Conservation (phyloP, 495 filamentous ascomycete genomes). For the Aspergillus diversus region DNA sequence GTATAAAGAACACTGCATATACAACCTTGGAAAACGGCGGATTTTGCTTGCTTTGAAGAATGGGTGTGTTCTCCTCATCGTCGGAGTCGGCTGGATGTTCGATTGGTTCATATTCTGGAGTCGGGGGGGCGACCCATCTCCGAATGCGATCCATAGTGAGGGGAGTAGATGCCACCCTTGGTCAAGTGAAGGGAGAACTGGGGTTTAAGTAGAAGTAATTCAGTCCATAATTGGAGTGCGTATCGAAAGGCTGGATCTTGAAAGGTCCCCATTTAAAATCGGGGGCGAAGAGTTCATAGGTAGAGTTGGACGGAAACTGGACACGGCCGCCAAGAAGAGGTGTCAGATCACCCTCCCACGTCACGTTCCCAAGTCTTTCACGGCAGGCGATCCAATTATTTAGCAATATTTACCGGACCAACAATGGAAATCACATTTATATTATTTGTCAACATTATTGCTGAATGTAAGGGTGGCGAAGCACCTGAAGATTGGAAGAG, state of each 20-base stretch:
- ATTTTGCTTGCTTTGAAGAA: constrained; percentile 14
- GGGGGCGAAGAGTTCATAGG: background rate
- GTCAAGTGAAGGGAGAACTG: background rate
- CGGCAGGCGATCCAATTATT: too few species aligned
- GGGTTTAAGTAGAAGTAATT: background rate
- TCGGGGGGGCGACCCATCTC: constrained; percentile 47
- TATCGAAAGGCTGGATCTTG: background rate
- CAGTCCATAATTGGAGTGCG: constrained; percentile 16
- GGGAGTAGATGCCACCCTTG: background rate
- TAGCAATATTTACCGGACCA: too few species aligned
- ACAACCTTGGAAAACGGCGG: constrained; percentile 73
- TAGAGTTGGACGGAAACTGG: background rate
- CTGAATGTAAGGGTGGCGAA: too few species aligned
- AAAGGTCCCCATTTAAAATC: background rate
- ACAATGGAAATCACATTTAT: too few species aligned
- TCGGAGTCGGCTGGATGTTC: constrained; percentile 45
- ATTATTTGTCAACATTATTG: too few species aligned
- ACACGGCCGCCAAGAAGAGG: constrained; percentile 2
- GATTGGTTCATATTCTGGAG: constrained; percentile 60
- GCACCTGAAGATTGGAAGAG: too few species aligned
- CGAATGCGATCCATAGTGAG: constrained; percentile 51
- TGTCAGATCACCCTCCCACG: background rate
- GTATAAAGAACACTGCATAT: constrained; percentile 82
- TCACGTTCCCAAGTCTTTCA: constrained; percentile 17
- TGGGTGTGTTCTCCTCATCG: constrained; percentile 22